phyloP scores from a whole-genome alignment of 1,284 basidiomycete species.

The Malassezia caprae region DNA sequence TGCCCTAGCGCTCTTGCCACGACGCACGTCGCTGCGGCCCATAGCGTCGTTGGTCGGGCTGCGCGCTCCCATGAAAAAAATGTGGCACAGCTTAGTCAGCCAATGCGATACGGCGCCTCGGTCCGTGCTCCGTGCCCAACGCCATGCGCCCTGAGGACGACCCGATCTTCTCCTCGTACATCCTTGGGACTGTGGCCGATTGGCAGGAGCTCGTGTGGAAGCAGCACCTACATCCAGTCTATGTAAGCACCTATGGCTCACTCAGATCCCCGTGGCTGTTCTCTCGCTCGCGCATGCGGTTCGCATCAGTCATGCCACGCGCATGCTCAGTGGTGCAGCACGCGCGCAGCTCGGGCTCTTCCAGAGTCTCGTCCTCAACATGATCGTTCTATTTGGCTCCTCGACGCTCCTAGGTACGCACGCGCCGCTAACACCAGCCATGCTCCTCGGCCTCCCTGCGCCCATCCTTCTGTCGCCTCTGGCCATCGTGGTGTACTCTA shows the following conservation, averaged over 20 bases:
- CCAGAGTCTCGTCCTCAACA: constrained; percentile 30
- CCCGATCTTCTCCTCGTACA: constrained; percentile 12
- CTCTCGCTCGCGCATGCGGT: constrained; percentile 24
- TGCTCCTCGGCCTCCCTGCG: constrained; percentile 24
- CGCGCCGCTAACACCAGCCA: neutral
- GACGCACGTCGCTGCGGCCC: neutral
- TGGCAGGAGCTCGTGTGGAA: constrained; percentile 9
- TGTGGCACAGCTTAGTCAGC: constrained; percentile 4
- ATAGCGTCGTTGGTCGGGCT: neutral
- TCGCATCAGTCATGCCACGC: constrained; percentile 32
- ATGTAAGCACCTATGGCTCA: constrained; percentile 1
- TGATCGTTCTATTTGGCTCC: constrained; percentile 34
- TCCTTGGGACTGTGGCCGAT: constrained; percentile 9
- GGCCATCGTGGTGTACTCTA: constrained; percentile 28
- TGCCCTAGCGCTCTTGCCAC: neutral
- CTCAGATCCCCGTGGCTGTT: constrained; percentile 21
- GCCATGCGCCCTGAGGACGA: constrained; percentile 8
- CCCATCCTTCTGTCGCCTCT: constrained; percentile 24
- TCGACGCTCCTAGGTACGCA: neutral
- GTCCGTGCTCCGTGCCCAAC: neutral
- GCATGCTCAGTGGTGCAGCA: constrained; percentile 23
- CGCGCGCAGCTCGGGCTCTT: constrained; percentile 19
- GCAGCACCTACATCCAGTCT: constrained; percentile 5
- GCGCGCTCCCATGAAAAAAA: constrained; percentile 1
- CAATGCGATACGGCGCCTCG: neutral